Conservation (phyloP, 2,329 filamentous ascomycete species). For the Calonectria montana region DNA sequence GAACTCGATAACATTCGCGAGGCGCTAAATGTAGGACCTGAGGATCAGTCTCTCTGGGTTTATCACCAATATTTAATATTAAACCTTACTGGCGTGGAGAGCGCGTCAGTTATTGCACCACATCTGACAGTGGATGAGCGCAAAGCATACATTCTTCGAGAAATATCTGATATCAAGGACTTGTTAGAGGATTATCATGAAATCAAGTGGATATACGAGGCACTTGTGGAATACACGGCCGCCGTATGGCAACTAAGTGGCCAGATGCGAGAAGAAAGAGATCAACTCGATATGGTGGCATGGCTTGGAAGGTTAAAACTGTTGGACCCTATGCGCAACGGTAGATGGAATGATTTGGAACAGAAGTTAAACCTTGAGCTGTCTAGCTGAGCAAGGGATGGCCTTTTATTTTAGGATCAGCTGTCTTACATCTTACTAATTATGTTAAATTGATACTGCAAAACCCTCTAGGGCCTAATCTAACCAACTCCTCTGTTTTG, state of each 20-base stretch:
- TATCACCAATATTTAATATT: conserved; percentile 91
- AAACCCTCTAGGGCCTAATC: background rate
- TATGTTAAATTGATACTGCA: background rate
- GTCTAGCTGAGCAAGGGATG: background rate
- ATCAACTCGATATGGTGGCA: conserved; percentile 57
- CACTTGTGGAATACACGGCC: conserved; percentile 79
- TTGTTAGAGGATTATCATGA: conserved; percentile 69
- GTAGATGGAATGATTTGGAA: conserved; percentile 81
- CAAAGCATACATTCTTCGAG: conserved; percentile 72
- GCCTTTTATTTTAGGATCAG: background rate
- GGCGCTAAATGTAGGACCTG: conserved; percentile 87
- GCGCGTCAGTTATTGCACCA: conserved; percentile 70
- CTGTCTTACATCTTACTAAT: background rate
- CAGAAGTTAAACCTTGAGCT: conserved; percentile 45
- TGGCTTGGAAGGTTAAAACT: conserved; percentile 76
- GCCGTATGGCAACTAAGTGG: conserved; percentile 66
- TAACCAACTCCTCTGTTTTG: too few species aligned
- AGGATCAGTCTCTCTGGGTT: conserved; percentile 97
- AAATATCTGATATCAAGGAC: conserved; percentile 80
- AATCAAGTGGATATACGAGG: conserved; percentile 89
- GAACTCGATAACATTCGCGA: conserved; percentile 82
- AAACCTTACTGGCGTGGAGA: conserved; percentile 66
- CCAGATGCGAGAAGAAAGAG: conserved; percentile 51
- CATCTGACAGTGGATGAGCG: conserved; percentile 72
- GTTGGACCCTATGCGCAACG: conserved; percentile 79